Percentiles rank a stretch among this genome's conserved stretches.
phyloP scores from a whole-genome alignment of 2,329 filamentous ascomycete species.

The Penicillium sp. region DNA sequence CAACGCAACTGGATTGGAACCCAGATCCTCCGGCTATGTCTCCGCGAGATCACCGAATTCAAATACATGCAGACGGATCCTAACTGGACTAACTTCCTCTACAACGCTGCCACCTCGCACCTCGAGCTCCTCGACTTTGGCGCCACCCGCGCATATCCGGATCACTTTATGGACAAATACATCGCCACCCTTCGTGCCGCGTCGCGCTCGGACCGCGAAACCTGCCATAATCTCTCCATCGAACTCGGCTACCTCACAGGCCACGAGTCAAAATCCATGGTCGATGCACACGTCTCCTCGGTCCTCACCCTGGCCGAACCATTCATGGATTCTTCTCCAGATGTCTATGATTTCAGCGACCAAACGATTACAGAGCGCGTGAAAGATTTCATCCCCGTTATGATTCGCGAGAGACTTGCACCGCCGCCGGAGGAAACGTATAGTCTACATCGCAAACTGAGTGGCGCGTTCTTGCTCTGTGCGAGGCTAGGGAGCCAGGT shows the following conservation, averaged over 20 bases:
- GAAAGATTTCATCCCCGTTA: slow-evolving; percentile 83
- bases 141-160: slow-evolving; percentile 83
- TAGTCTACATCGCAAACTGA: slow-evolving; percentile 90
- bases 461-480: slow-evolving; percentile 91
- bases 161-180: slow-evolving; percentile 79
- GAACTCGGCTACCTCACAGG: slow-evolving; percentile 90
- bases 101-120: slow-evolving; percentile 71
- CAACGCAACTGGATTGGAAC: slow-evolving; percentile 97
- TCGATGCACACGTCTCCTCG: slow-evolving; percentile 86
- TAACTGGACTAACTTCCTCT: slow-evolving; percentile 99
- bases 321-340: slow-evolving; percentile 75
- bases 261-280: slow-evolving; percentile 82
- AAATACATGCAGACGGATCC: slow-evolving; percentile 99
- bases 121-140: slow-evolving; percentile 96
- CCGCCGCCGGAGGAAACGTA: slow-evolving; percentile 98
- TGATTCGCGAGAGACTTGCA: slow-evolving; percentile 85
- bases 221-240: slow-evolving; percentile 71
- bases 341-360: slow-evolving; percentile 87
- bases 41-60: slow-evolving; percentile 93
- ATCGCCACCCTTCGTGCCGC: slow-evolving; percentile 80
- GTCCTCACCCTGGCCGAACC: slow-evolving; percentile 92
- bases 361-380: slow-evolving; percentile 98
- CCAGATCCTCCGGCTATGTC: slow-evolving; percentile 86
- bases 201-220: slow-evolving; percentile 67
- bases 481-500: slow-evolving; percentile 84